Evolutionary conservation across 192 early-diverging fungal species (phyloP), one percentile per base, ranked within the genome.

Genomic region (Geranomyces michiganensis): DNA sequence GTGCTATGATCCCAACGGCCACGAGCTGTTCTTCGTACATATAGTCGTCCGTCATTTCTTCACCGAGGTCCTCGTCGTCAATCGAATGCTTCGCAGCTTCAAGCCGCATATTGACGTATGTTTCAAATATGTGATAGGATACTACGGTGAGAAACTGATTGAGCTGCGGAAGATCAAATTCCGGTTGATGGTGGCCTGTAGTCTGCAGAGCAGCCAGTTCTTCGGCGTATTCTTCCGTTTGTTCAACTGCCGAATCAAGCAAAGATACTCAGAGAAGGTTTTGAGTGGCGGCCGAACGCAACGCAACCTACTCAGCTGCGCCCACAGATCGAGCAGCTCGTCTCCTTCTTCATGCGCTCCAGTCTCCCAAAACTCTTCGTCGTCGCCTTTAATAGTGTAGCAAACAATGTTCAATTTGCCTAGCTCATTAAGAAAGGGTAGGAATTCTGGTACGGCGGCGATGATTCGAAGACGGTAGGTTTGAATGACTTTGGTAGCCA

Each of bases 21-120:
- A 87, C 76, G 30, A 93, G 76, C 70, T 92, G 92, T 71, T 93
- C 92, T 10, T 76, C 87, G 72, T 90, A 92, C 15, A 86, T 71
- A 33, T 91, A 90, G 81, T 85, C 85, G 65, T 90, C 88, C 56
- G 86, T 88, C 55, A 86, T 80, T 9, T 79, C 79, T 48, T 83
- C 82, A n/a, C 73, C 78, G 22, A 79, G 81, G 30, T 85, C 87
- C 5, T 88, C 88, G 5, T 84, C 82, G 9, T 77, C 79, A 17
- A 78, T 68, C 12, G 73, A 71, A 29, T 75, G 65, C 47, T 85
- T 81, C 0, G 89, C 87, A 19, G 87, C 75, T 45, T 86, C 80
- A 32, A 92, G 72, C 27, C 85, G 81, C 53, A 84, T 81, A 10
- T 90, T 82, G 13, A 90, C 83, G 68, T 88, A 90, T 3, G 85